Evolutionary conservation across 768 basidiomycete genomes (phyloP).

Genomic region (Macrolepiota dolichaula): DNA sequence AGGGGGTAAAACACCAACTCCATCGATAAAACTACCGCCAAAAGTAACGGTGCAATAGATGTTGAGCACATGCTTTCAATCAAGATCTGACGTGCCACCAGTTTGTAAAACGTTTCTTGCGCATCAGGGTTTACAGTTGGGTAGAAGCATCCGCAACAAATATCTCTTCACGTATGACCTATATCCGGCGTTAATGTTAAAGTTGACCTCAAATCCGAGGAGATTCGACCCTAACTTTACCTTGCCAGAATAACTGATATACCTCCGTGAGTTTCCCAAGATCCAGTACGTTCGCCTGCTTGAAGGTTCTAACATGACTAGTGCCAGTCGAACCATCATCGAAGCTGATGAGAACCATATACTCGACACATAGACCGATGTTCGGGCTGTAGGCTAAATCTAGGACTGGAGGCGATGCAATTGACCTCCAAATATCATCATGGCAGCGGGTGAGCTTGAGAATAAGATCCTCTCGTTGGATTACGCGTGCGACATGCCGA

Average conservation of each 20-base stretch:
- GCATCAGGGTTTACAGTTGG: constrained; percentile 74
- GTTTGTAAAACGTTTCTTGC: constrained; percentile 54
- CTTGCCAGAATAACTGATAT: constrained; percentile 72
- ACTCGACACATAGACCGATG: constrained; percentile 65
- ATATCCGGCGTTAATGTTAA: background rate
- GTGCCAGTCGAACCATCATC: constrained; percentile 79
- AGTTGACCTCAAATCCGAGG: background rate
- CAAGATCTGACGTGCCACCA: constrained; percentile 58
- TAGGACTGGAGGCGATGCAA: constrained; percentile 82
- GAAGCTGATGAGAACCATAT: constrained; percentile 78
- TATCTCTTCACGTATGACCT: constrained; percentile 83
- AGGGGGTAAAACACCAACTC: constrained; percentile 69
- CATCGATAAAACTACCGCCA: constrained; percentile 55
- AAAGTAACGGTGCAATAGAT: constrained; percentile 74
- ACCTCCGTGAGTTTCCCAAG: constrained; percentile 73
- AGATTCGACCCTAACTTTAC: constrained; percentile 27
- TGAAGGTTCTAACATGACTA: constrained; percentile 75
- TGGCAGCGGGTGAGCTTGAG: constrained; percentile 77
- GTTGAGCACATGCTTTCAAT: constrained; percentile 74
- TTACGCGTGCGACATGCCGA: constrained; percentile 78
- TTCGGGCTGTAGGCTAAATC: constrained; percentile 73
- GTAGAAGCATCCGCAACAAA: constrained; percentile 71
- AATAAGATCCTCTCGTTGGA: constrained; percentile 81
- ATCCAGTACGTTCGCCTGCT: constrained; percentile 68
- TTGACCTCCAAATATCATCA: constrained; percentile 90